Percentiles rank a stretch among this genome's conserved stretches.
Evolutionary conservation across 306 rosid species (phyloP).

Genomic region (Oemleria cerasiformis): DNA sequence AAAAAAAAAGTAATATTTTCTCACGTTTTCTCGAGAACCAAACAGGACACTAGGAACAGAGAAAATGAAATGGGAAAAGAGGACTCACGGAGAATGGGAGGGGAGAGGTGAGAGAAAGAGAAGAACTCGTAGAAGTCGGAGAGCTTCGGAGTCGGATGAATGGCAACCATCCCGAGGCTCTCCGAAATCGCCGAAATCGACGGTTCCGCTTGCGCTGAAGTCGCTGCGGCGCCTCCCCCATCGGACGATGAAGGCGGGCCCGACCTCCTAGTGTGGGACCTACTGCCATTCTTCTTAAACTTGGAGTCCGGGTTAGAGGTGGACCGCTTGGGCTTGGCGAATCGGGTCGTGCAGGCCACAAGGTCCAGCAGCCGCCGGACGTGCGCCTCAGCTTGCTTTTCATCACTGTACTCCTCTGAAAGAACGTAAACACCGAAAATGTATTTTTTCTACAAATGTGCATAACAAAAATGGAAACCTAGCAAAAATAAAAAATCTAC

Average conservation of each 20-base stretch:
- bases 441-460: no score
- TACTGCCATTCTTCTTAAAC: constrained; percentile 53
- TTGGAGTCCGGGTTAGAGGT: constrained; percentile 46
- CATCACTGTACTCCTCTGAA: constrained; percentile 64
- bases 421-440: neutral
- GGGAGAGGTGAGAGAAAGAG: constrained; percentile 63
- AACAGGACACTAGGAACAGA: neutral
- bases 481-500: neutral
- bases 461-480: neutral
- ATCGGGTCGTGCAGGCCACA: constrained; percentile 69
- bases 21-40: neutral
- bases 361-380: constrained; percentile 83
- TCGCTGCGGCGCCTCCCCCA: constrained; percentile 35
- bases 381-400: constrained; percentile 54
- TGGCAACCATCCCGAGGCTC: constrained; percentile 72
- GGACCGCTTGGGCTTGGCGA: constrained; percentile 60
- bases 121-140: constrained; percentile 93
- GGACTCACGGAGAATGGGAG: constrained; percentile 73
- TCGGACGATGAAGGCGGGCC: constrained; percentile 48
- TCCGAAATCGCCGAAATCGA: constrained; percentile 61
- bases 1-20: neutral
- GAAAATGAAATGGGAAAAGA: neutral
- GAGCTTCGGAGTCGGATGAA: constrained; percentile 87
- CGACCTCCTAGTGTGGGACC: constrained; percentile 21
- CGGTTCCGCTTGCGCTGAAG: constrained; percentile 36